A percentile compares a stretch with the other conserved stretches of the same genome.
phyloP scores from a whole-genome alignment of 306 rosid genomes.

The Datisca glomerata region DNA sequence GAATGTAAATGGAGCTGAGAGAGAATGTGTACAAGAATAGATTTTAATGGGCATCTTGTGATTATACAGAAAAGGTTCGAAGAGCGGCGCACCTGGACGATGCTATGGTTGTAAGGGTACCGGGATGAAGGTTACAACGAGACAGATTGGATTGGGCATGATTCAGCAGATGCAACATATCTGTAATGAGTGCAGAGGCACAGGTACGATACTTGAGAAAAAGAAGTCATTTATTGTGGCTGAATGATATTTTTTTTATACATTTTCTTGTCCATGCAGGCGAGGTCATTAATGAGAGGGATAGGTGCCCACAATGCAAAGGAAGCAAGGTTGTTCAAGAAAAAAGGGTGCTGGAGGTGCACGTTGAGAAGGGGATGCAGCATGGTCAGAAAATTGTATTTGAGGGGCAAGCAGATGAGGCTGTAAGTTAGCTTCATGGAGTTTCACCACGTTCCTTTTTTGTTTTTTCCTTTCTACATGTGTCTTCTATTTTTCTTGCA shows the following conservation, averaged over 20 bases:
- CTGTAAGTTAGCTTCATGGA: slow-evolving; percentile 37
- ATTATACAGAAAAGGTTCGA: slow-evolving; percentile 55
- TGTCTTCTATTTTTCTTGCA: neutral
- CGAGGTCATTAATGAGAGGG: slow-evolving; percentile 32
- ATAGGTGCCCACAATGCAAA: slow-evolving; percentile 79
- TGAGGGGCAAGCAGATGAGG: slow-evolving; percentile 98
- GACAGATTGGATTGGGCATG: slow-evolving; percentile 61
- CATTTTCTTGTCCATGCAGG: too few species aligned
- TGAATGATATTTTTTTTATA: too few species aligned
- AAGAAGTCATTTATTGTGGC: too few species aligned
- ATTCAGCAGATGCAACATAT: slow-evolving; percentile 66
- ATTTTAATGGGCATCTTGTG: neutral
- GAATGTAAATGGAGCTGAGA: too few species aligned
- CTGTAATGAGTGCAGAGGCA: slow-evolving; percentile 58
- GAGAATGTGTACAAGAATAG: too few species aligned
- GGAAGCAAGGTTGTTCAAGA: slow-evolving; percentile 94
- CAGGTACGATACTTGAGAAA: too few species aligned
- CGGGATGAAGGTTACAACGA: slow-evolving; percentile 50
- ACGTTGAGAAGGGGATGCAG: slow-evolving; percentile 96
- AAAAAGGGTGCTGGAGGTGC: slow-evolving; percentile 85
- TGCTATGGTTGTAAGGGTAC: slow-evolving; percentile 69
- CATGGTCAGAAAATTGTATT: slow-evolving; percentile 76
- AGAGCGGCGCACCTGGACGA: slow-evolving; percentile 49
- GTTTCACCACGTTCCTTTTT: neutral
- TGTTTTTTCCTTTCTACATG: too few species aligned